Evolutionary conservation across 2,329 filamentous ascomycete genomes (phyloP).

Genomic region (Botrytis cinerea): DNA sequence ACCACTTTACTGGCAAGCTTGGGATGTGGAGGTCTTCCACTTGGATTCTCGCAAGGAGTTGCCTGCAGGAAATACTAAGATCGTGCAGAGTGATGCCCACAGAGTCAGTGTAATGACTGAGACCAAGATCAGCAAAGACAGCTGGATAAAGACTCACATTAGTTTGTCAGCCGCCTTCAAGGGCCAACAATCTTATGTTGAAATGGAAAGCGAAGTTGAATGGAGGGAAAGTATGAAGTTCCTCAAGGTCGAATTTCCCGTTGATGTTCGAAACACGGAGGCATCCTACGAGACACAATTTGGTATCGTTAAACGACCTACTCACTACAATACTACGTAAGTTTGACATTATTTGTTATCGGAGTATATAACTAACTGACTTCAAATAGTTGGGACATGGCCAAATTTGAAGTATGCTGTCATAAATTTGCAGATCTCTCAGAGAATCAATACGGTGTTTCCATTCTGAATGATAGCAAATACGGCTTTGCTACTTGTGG

Average conservation of each 20-base stretch:
- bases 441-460: constrained; percentile 85
- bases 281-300: constrained; percentile 95
- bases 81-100: constrained; percentile 71
- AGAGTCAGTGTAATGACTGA: constrained; percentile 80
- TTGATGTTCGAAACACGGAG: constrained; percentile 86
- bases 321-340: constrained; percentile 92
- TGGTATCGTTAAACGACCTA: constrained; percentile 83
- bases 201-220: constrained; percentile 84
- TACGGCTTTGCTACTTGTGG: constrained; percentile 93
- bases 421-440: constrained; percentile 93
- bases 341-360: constrained; percentile 28
- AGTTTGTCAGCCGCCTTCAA: constrained; percentile 70
- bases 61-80: constrained; percentile 63
- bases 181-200: constrained; percentile 68
- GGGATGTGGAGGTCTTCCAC: constrained; percentile 98
- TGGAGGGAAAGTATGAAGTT: constrained; percentile 98
- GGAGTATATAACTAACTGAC: constrained; percentile 39
- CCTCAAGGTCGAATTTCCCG: constrained; percentile 97
- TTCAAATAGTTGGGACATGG: constrained; percentile 78
- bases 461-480: constrained; percentile 91
- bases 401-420: constrained; percentile 95
- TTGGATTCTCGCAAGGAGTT: constrained; percentile 83
- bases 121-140: constrained; percentile 84
- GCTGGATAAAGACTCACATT: constrained; percentile 84
- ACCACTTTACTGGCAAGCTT: constrained; percentile 94